phyloP scores from a whole-genome alignment of 2,329 filamentous ascomycete species.

The Pseudogymnoascus sp. region DNA sequence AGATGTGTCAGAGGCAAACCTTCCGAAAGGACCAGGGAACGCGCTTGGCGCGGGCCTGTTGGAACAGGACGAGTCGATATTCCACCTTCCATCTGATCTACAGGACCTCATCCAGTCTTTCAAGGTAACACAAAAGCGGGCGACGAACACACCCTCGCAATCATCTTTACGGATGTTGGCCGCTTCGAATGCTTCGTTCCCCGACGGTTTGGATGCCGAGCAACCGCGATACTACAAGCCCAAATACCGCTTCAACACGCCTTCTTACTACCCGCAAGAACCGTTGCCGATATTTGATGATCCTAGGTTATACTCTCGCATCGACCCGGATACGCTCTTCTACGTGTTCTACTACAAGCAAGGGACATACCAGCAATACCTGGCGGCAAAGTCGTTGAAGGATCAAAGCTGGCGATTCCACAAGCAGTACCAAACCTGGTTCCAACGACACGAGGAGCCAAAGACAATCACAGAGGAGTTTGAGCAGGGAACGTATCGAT shows the following conservation, averaged over 20 bases:
- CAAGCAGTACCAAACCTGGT: constrained; percentile 99
- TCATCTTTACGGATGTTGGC: constrained; percentile 67
- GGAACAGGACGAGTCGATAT: constrained; percentile 70
- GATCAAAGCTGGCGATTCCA: constrained; percentile 98
- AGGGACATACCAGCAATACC: constrained; percentile 88
- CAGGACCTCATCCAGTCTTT: constrained; percentile 89
- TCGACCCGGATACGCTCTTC: constrained; percentile 94
- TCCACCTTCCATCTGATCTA: constrained; percentile 80
- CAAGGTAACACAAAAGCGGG: constrained; percentile 69
- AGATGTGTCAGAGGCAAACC: constrained; percentile 32
- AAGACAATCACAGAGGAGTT: constrained; percentile 98
- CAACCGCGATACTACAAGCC: constrained; percentile 78
- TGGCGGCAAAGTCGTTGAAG: constrained; percentile 94
- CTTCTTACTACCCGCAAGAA: constrained; percentile 83
- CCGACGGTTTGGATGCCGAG: constrained; percentile 70
- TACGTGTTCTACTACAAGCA: constrained; percentile 99
- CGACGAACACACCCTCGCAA: constrained; percentile 44
- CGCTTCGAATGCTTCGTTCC: constrained; percentile 64
- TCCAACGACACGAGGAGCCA: constrained; percentile 94
- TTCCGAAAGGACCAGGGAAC: not conserved
- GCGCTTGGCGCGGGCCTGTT: constrained; percentile 5
- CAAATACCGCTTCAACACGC: constrained; percentile 69
- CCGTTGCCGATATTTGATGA: constrained; percentile 89
- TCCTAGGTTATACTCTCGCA: constrained; percentile 74
- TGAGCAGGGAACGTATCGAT: constrained; percentile 96